Percentiles rank a stretch among this genome's conserved stretches.
Evolutionary conservation across 1,284 basidiomycete species (phyloP).

Genomic region (Tilletia setariae): DNA sequence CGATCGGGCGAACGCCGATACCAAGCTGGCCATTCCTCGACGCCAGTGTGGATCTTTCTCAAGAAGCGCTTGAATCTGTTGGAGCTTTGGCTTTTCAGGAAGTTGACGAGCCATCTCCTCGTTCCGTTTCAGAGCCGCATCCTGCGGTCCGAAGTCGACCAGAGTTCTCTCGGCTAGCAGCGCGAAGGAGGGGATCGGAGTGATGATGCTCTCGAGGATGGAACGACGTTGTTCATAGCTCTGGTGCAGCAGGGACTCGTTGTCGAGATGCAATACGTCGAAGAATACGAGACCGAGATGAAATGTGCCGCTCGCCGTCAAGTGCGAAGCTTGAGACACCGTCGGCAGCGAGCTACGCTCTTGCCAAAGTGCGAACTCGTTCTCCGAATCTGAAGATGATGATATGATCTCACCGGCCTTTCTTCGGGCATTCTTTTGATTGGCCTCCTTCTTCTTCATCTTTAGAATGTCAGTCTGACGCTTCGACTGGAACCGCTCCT

Average conservation of each 20-base stretch:
- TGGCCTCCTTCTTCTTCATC: background rate
- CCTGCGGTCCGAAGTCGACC: background rate
- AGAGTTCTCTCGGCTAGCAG: slow-evolving; percentile 3
- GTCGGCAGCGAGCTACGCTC: background rate
- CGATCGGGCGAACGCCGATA: slow-evolving; percentile 3
- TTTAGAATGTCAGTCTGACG: background rate
- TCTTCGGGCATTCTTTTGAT: background rate
- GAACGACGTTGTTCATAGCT: background rate
- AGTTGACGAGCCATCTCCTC: background rate
- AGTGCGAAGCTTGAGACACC: background rate
- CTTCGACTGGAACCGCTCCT: background rate
- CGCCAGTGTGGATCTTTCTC: background rate
- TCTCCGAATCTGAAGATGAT: background rate
- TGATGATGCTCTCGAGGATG: slow-evolving; percentile 1
- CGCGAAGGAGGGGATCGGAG: background rate
- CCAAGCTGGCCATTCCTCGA: background rate
- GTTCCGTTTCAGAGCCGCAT: background rate
- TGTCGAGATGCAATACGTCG: slow-evolving; percentile 12
- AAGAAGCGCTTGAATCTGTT: background rate
- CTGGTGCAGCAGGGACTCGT: background rate
- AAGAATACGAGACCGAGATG: slow-evolving; percentile 13
- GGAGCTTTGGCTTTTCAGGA: background rate
- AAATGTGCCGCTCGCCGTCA: background rate
- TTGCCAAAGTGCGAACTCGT: background rate
- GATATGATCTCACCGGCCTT: background rate